Base-by-base conservation (phyloP, 2,329 filamentous ascomycete species). In the Aspergillus amoenus region DNA sequence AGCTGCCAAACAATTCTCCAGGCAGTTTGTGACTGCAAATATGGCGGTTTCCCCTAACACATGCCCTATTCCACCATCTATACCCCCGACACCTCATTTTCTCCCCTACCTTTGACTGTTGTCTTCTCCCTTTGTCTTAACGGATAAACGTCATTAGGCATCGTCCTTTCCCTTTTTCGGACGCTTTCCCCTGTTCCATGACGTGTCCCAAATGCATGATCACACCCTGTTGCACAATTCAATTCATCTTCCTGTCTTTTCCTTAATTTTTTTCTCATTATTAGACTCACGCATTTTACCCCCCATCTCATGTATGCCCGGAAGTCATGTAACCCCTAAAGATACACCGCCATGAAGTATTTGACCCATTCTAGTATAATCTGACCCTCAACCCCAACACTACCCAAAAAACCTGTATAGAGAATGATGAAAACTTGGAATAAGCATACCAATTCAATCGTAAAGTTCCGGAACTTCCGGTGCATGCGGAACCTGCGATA, bases 301-400 rank as follows among this genome's bases (percentile, higher is more conserved):
- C 34, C 50, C 24, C 64, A 64, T 60, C 61, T 72, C 70, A 72
- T 73, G 70, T 73, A 73, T 72, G 69, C 71, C 67, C 70, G 63
- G 66, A 73, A 74, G 64, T 76, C 72, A 76, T 77, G 74, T 77
- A 77, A 66, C 58, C 62, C 62, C 49, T 60, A 64, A 70, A 72
- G 67, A 73, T 68, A 66, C 65, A 62, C 65, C 65, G 67, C 64
- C 63, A 73, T 66, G 70, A 72, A 71, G 58, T 59, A 57, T 61
- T 62, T 59, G 52, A 60, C 49, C 46, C 52, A 45, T 57, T 42
- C 56, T 57, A 61, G 60, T 64, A 64, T 63, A 63, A 60, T 61
- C 34, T 47, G 51, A 47, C 51, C 61, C 57, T 65, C 27, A 59
- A 52, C 57, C 55, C 59, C 58, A 60, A 60, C 58, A 51, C 52